Conservation (phyloP, 305 asterid species). For the Galium porrigens region DNA sequence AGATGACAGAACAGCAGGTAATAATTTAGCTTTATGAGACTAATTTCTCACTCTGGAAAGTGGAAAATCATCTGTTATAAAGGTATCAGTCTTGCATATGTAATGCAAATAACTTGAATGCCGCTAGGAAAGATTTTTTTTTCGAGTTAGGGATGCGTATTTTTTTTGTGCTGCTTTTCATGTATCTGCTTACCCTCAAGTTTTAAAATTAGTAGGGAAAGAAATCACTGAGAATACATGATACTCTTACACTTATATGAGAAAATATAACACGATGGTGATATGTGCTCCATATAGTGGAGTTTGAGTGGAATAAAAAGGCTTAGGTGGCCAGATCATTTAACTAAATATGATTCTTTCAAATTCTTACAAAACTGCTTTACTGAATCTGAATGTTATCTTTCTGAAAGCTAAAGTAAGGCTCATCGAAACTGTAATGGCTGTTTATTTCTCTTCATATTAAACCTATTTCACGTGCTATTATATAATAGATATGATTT, state of each 20-base stretch:
- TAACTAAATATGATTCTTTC: not conserved
- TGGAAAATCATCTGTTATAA: not conserved
- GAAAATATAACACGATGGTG: not conserved
- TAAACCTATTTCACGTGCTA: not conserved
- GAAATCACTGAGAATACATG: not conserved
- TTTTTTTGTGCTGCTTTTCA: not conserved
- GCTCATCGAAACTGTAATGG: not conserved
- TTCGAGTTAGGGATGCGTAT: not conserved
- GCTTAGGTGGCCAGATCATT: not conserved
- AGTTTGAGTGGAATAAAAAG: not conserved
- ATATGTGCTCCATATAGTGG: not conserved
- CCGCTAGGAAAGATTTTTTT: no score
- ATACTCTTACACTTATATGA: not conserved
- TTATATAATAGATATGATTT: constrained; percentile 3
- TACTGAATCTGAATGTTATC: not conserved
- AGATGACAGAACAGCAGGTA: constrained; percentile 93
- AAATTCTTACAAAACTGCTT: not conserved
- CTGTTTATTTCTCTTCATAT: not conserved
- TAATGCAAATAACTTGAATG: not conserved
- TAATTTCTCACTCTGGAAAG: not conserved
- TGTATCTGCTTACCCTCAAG: not conserved
- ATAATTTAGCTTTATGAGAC: not conserved
- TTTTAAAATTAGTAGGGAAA: not conserved
- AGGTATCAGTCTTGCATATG: not conserved
- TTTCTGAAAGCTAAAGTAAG: not conserved